Conservation (phyloP, 2,329 filamentous ascomycete species). For the Aspergillus sp. region DNA sequence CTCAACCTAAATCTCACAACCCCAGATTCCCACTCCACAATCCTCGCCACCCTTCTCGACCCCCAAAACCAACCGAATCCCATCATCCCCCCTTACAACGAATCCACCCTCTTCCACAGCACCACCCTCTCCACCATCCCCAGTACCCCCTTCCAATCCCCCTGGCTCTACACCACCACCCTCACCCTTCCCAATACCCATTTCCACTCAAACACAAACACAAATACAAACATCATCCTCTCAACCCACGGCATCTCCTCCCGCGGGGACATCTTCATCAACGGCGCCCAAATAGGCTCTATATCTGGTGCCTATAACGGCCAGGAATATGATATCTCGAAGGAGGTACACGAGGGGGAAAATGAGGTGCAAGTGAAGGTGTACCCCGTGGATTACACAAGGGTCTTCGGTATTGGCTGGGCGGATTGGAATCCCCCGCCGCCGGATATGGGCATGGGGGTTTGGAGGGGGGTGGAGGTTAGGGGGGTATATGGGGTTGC, state of each 20-base stretch:
- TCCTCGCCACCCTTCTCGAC: constrained; percentile 60
- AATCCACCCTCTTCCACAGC: constrained; percentile 59
- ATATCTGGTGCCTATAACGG: constrained; percentile 60
- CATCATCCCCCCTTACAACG: constrained; percentile 50
- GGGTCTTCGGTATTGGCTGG: constrained; percentile 62
- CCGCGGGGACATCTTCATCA: constrained; percentile 62
- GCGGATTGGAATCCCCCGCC: constrained; percentile 66
- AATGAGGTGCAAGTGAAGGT: constrained; percentile 57
- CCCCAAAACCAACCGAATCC: constrained; percentile 32
- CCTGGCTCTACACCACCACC: constrained; percentile 63
- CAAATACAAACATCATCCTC: constrained; percentile 48
- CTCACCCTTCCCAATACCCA: constrained; percentile 43
- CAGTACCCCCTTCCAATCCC: constrained; percentile 51
- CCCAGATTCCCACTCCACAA: constrained; percentile 53
- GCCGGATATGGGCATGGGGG: constrained; percentile 63
- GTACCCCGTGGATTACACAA: constrained; percentile 61
- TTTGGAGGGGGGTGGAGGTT: constrained; percentile 62
- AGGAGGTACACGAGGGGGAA: too few relatives aligned
- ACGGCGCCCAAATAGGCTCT: constrained; percentile 56
- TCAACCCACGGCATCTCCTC: constrained; percentile 63
- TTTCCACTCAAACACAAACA: constrained; percentile 14
- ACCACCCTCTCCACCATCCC: constrained; percentile 52
- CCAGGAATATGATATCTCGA: constrained; percentile 56
- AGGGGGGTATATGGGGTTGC: too few relatives aligned
- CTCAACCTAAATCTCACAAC: constrained; percentile 52